phyloP scores from a whole-genome alignment of 768 basidiomycete species.

The Tricholoma saponaceum region DNA sequence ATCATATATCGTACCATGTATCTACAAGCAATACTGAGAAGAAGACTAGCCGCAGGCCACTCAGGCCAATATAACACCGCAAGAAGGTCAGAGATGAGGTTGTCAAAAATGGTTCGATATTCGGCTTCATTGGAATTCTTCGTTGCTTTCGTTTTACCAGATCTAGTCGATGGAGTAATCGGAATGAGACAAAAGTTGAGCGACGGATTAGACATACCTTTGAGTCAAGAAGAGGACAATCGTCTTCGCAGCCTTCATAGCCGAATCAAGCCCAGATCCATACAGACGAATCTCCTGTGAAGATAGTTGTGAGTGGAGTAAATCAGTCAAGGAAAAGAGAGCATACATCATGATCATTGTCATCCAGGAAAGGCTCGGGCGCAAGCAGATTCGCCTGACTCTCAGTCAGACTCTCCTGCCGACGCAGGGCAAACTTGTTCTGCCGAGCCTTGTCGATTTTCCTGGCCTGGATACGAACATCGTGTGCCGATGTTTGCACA shows the following conservation, averaged over 20 bases:
- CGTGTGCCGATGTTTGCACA: conserved; percentile 92
- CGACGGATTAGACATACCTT: conserved; percentile 29
- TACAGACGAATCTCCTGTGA: conserved; percentile 69
- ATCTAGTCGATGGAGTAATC: conserved; percentile 35
- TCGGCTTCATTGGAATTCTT: conserved; percentile 94
- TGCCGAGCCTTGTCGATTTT: conserved; percentile 60
- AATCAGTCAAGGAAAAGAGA: background rate
- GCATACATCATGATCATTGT: conserved; percentile 60
- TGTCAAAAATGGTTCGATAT: conserved; percentile 90
- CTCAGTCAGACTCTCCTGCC: conserved; percentile 60
- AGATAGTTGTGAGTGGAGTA: background rate
- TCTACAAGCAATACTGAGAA: conserved; percentile 76
- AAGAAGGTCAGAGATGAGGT: conserved; percentile 83
- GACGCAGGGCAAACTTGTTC: conserved; percentile 53
- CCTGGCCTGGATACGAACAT: conserved; percentile 69
- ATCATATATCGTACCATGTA: conserved; percentile 64
- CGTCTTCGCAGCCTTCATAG: conserved; percentile 79
- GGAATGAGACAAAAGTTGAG: background rate
- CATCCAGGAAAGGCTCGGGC: conserved; percentile 56
- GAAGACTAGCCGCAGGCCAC: conserved; percentile 89
- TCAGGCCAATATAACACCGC: conserved; percentile 92
- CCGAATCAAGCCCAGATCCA: conserved; percentile 69
- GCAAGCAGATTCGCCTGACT: conserved; percentile 26
- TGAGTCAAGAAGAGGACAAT: conserved; percentile 77
- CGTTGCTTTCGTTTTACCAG: conserved; percentile 82